Evolutionary conservation across 2,329 filamentous ascomycete species (phyloP).

Genomic region (Botryotinia globosa): DNA sequence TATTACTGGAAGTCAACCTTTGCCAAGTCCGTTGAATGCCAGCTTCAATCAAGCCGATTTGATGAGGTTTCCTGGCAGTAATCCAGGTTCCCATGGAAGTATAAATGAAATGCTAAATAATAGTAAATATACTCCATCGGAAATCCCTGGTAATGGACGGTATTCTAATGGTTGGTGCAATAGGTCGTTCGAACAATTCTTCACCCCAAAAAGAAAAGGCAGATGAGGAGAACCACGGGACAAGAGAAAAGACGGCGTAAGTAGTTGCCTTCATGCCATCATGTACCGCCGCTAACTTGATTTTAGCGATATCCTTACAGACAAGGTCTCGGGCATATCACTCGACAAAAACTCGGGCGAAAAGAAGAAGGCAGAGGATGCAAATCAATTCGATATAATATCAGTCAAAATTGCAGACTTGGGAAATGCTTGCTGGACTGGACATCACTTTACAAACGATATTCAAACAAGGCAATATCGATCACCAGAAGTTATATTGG

Average conservation of each 20-base stretch:
- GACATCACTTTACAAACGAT: constrained; percentile 98
- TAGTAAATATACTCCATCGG: constrained; percentile 54
- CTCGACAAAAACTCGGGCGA: constrained; percentile 75
- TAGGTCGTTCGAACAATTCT: constrained; percentile 44
- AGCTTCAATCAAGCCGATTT: constrained; percentile 81
- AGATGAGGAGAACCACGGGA: constrained; percentile 66
- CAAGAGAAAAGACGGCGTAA: constrained; percentile 92
- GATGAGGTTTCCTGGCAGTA: constrained; percentile 53
- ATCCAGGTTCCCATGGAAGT: constrained; percentile 66
- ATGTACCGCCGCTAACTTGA: constrained; percentile 22
- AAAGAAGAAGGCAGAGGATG: constrained; percentile 56
- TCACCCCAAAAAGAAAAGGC: constrained; percentile 50
- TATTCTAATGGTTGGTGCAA: constrained; percentile 54
- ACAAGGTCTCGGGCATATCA: constrained; percentile 92
- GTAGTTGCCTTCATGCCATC: constrained; percentile 40
- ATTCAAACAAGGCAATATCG: constrained; percentile 98
- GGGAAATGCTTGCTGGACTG: constrained; percentile 97
- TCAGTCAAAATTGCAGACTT: constrained; percentile 99
- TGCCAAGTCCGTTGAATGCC: constrained; percentile 91
- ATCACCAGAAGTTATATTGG: constrained; percentile 94
- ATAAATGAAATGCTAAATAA: constrained; percentile 83
- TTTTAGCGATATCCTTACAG: constrained; percentile 78
- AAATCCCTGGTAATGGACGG: constrained; percentile 38
- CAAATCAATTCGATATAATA: constrained; percentile 54
- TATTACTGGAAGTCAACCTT: constrained; percentile 93